Percentiles rank a stretch among this genome's conserved stretches.
Conservation (phyloP, 2,329 filamentous ascomycete species). For the Lecanicillium sp. region DNA sequence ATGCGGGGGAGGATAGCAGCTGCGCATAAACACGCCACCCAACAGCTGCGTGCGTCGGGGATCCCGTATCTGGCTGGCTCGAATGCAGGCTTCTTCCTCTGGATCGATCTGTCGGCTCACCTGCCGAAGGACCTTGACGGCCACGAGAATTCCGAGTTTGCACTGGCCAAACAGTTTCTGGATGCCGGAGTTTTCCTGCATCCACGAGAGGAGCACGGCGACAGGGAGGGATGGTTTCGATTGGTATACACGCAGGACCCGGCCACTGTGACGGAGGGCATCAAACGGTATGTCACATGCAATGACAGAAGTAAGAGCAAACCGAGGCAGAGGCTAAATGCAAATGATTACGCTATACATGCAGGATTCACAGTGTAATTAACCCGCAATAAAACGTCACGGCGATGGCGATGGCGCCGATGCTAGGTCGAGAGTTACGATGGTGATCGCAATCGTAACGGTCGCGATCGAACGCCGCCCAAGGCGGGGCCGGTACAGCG, state of each 20-base stretch:
- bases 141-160: slow-evolving; percentile 35
- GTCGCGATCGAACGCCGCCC: no score
- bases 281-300: slow-evolving; percentile 25
- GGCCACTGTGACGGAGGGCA: slow-evolving; percentile 29
- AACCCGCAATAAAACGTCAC: background rate
- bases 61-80: slow-evolving; percentile 38
- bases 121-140: slow-evolving; percentile 26
- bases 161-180: slow-evolving; percentile 37
- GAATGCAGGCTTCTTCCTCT: slow-evolving; percentile 55
- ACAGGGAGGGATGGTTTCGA: slow-evolving; percentile 46
- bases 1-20: slow-evolving; percentile 35
- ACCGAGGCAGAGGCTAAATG: no score
- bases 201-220: slow-evolving; percentile 39
- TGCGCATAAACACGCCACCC: slow-evolving; percentile 34
- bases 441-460: no score
- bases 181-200: slow-evolving; percentile 45
- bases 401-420: no score
- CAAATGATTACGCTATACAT: no score
- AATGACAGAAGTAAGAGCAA: no score
- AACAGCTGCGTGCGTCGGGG: slow-evolving; percentile 31
- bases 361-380: background rate
- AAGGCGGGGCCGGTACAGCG: no score
- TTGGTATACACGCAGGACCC: slow-evolving; percentile 43
- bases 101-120: slow-evolving; percentile 43
- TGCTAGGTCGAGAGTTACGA: no score